phyloP scores from a whole-genome alignment of 257 asterid species.

The Solanum virginianum region DNA sequence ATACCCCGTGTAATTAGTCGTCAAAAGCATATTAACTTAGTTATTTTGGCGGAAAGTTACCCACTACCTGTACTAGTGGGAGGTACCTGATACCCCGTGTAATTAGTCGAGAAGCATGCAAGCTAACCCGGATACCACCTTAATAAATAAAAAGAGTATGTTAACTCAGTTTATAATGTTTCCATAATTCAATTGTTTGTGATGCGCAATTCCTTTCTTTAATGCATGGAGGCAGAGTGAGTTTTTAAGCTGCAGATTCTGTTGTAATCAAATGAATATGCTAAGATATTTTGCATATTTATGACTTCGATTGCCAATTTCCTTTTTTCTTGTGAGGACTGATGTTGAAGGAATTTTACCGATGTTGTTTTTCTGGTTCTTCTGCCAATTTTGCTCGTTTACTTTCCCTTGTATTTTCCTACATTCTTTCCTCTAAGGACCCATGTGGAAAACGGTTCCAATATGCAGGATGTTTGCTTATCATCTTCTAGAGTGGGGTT shows the following conservation, averaged over 20 bases:
- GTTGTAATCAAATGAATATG: background rate
- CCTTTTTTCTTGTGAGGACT: background rate
- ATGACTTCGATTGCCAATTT: background rate
- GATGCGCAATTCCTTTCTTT: background rate
- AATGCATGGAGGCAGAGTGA: background rate
- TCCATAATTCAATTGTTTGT: background rate
- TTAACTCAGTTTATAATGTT: background rate
- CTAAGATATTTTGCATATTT: background rate
- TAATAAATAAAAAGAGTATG: background rate
- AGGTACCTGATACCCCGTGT: background rate
- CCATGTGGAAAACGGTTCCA: background rate
- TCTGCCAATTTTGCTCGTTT: background rate
- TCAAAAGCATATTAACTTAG: background rate
- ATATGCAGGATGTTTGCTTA: slow-evolving; percentile 70
- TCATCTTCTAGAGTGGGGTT: slow-evolving; percentile 80
- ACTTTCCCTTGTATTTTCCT: background rate
- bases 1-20: background rate
- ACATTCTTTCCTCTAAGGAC: background rate
- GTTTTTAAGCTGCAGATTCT: background rate
- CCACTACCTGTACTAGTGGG: background rate
- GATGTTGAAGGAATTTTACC: background rate
- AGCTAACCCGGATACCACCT: background rate
- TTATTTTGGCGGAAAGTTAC: background rate
- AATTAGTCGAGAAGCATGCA: background rate
- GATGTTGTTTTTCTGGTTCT: background rate